phyloP scores from a whole-genome alignment of 106 monocot genomes.

The Dactylorhiza incarnata region DNA sequence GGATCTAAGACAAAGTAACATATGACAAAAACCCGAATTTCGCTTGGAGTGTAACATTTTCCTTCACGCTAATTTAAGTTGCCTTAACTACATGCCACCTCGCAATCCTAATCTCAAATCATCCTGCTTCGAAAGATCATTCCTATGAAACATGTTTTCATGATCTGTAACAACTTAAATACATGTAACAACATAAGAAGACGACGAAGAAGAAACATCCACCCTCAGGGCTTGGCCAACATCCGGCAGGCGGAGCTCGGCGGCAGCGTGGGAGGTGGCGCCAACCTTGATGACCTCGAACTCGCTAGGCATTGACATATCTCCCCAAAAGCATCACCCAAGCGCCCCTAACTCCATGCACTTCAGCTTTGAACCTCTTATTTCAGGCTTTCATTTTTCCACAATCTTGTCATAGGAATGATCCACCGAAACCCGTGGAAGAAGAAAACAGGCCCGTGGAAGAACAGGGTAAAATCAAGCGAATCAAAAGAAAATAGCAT shows the following conservation, averaged over 20 bases:
- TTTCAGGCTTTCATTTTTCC: too few species aligned
- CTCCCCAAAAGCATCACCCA: constrained; percentile 5
- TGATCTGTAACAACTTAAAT: not conserved
- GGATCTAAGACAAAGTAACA: too few species aligned
- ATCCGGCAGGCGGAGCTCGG: constrained; percentile 27
- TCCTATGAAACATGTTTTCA: not conserved
- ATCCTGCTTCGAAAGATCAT: not conserved
- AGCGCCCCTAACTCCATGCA: too few species aligned
- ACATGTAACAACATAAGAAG: not conserved
- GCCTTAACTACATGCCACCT: too few species aligned
- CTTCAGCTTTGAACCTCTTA: too few species aligned
- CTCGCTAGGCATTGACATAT: constrained; percentile 27
- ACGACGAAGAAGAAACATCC: not conserved
- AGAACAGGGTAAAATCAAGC: not conserved
- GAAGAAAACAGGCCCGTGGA: not conserved
- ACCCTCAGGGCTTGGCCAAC: constrained; percentile 28
- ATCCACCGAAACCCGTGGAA: too few species aligned
- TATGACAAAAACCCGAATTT: too few species aligned
- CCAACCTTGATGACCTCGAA: constrained; percentile 17
- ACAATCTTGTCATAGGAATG: too few species aligned
- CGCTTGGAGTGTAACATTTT: too few species aligned
- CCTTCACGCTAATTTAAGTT: too few species aligned
- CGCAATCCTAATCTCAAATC: not conserved
- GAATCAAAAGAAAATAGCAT: too few species aligned
- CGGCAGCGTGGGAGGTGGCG: constrained; percentile 14